Evolutionary conservation across 257 asterid genomes (phyloP), one percentile per base, ranked within the genome.

Genomic region (Jacaranda mimosifolia): DNA sequence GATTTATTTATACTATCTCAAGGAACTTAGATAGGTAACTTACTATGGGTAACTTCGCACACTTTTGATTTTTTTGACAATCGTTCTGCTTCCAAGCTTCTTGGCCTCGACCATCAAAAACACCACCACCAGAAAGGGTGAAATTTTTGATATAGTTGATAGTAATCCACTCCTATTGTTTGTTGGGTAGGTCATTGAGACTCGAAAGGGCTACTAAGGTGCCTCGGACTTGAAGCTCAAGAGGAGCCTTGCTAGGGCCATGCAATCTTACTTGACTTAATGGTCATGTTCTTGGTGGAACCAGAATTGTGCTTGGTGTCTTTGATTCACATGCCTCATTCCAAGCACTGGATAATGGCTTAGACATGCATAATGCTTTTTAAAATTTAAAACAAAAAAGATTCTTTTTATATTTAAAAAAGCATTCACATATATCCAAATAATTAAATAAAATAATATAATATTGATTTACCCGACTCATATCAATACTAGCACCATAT

Each of bases 301-400:
- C 76, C 35, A 87, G 32, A 18, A 86, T 19, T 26, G 40, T 67
- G 40, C 57, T 67, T 3, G 88, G 58, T 5, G 18, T 56, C 14
- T 74, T n/a, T 2, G 85, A 65, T 4, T 40, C 73, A 6, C 81
- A 69, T 35, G 90, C 92, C 46, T 58, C 79, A 7, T 63, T 69
- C 89, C 90, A 89, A 36, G 89, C 90, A 56, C 62, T 67, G 62
- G 48, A 36, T 72, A 90, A 21, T 26, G 85, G 92, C 92, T 87
- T 9, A 26, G 6, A 69, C 3, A 21, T 4, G 0, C 3, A n/a
- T 4, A 64, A 6, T 13, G 7, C 18, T 7, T 4, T 59, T 59
- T 19, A 1, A 3, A 42, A 5, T 42, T 32, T 19, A 4, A 5
- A n/a, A n/a, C n/a, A n/a, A 17, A 42, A 6, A 42, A 42, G 8